Evolutionary conservation across 2,329 filamentous ascomycete genomes (phyloP), one percentile per base, ranked within the genome.

Genomic region (Metarhizium anisopliae): DNA sequence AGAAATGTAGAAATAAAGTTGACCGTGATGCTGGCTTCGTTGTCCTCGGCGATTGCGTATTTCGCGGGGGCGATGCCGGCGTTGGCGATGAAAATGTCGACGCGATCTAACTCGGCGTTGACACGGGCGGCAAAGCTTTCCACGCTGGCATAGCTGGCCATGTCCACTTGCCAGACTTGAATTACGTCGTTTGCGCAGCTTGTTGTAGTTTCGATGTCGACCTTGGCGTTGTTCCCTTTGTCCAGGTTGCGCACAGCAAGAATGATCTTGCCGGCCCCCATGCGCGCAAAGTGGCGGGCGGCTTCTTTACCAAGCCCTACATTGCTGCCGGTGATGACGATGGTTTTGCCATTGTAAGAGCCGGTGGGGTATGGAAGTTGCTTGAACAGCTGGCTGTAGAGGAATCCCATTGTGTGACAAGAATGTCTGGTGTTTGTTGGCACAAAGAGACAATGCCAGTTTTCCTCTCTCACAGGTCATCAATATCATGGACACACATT

Each of bases 1-100:
- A 84, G 62, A 45, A 82, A 72, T 0, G 77, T 81, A 13, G 69
- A 72, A 55, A 84, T 68, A 10, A 81, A 77, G 55, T 84, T 84
- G 54, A 79, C 73, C 0, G 75, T 78, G 43, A 84, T 66, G 0
- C 66, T 74, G 16, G 60, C 64, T 65, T 84, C 81, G 43, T 77
- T 68, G 0, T 69, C 74, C 54, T 80, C 77, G 3, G 66, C 67
- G 54, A 68, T 77, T 0, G 65, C 55, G 2, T 6, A 14, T 0
- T 69, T 71, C 0, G 36, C 45, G 2, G 47, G 36, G 20, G 67
- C 68, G 4, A 82, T 60, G 1, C 76, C 69, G 2, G 70, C 70
- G 45, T 73, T 81, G 52, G 70, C 67, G 29, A 78, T 61, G 40
- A 74, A 66, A 30, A 72, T 69, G 60, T 81, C 76, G 2, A 81